Conservation (phyloP, 169 alveolate species). For the Eimeria necatrix region DNA sequence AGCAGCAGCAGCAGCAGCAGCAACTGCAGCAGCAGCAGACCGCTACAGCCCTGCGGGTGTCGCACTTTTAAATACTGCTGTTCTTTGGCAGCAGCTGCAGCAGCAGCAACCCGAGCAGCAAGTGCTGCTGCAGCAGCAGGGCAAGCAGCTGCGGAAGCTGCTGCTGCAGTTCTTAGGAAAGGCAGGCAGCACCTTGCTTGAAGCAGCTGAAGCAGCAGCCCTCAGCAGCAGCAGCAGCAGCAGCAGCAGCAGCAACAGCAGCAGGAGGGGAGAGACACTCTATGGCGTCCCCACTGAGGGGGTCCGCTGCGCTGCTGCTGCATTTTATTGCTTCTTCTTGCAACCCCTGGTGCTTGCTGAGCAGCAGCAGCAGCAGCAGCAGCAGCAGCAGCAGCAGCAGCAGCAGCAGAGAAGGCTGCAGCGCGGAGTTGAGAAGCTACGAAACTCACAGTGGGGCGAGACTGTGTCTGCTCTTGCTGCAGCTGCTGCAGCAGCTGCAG, state of each 20-base stretch:
- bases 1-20: slow-evolving; percentile 25
- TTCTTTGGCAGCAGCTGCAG: slow-evolving; percentile 10
- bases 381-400: background rate
- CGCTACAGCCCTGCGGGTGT: background rate
- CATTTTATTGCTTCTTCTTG: background rate
- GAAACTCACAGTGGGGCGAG: background rate
- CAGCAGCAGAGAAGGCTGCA: slow-evolving; percentile 28
- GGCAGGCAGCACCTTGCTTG: too few species aligned
- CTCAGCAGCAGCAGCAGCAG: background rate
- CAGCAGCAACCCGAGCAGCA: slow-evolving; percentile 26
- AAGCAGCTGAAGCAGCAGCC: slow-evolving; percentile 15
- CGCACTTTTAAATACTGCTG: background rate
- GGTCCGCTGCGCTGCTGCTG: background rate
- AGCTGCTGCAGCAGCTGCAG: slow-evolving; percentile 35
- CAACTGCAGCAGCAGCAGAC: slow-evolving; percentile 28
- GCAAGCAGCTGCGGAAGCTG: background rate
- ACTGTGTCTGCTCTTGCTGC: background rate
- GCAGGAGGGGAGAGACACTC: background rate
- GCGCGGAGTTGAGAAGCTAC: background rate
- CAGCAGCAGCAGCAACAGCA: slow-evolving; percentile 38
- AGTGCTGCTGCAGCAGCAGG: background rate
- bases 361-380: slow-evolving; percentile 22
- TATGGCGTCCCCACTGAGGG: background rate
- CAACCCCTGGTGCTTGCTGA: background rate
- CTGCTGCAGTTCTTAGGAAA: background rate